These are phyloP conservation scores for Dittrichia graveolens DNA, from an alignment of 129 eudicot genomes.

Conservation along the genomic window DNA sequence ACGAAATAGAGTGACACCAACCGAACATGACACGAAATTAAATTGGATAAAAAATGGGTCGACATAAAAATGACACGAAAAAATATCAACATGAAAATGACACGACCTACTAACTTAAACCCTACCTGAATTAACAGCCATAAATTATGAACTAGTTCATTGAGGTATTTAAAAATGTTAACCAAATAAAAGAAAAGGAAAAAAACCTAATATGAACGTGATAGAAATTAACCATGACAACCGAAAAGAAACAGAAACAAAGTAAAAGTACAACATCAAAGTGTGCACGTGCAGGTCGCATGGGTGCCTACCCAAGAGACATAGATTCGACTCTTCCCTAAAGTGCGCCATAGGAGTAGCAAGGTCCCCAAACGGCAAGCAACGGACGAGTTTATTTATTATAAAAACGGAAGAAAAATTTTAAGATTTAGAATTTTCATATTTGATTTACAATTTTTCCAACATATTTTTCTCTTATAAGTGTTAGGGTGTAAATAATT, in stretches of 20 bases:
- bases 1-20: no score
- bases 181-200: not conserved
- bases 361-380: conserved; percentile 39
- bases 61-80: no score
- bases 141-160: not conserved
- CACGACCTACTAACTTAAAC: no score
- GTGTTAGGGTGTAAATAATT: no score
- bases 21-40: no score
- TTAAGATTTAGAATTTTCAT: no score
- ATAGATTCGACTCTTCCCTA: conserved; percentile 31
- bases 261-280: conserved; percentile 21
- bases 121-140: no score
- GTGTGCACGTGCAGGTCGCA: conserved; percentile 35
- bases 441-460: no score
- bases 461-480: no score
- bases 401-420: no score
- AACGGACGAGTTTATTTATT: conserved; percentile 6
- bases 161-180: not conserved
- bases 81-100: no score
- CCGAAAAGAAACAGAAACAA: conserved; percentile 17
- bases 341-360: conserved; percentile 32
- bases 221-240: not conserved
- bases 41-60: no score
- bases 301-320: conserved; percentile 26
- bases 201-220: conserved; percentile 19